Base-by-base conservation (phyloP, 108 stramenopile genomes). In the Skeletonema menzelii region DNA sequence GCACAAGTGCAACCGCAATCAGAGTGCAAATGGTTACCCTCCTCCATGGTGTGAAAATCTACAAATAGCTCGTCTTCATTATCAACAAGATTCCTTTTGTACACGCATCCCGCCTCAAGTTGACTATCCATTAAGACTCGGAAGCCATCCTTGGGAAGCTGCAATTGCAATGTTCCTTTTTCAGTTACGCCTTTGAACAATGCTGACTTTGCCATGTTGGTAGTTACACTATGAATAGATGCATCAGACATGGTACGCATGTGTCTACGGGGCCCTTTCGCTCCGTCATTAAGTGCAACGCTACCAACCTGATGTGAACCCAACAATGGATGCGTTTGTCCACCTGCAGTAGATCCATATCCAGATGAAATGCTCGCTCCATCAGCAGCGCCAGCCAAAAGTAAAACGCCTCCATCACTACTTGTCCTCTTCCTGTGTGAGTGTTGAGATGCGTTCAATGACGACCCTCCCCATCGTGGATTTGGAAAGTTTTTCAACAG, bases 151-250 rank as follows among this genome's bases (percentile, higher is more conserved):
- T 82, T 84, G 10, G 91, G 91, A 19, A 80, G 83, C 56, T 89
- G 86, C 63, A 91, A 76, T 40, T 72, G 78, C 13, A 87, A 74
- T 27, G 65, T 70, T n/a, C 91, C 91, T 20, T 73, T 15, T 24
- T 72, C 67, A 30, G 88, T 88, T 12, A 89, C 66, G 11, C 84
- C 91, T 35, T 56, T 79, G 63, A 88, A 87, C 63, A 89, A 56
- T 28, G 80, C 69, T 0, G 85, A 86, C 59, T 86, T 91, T 34
- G 82, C 73, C 80, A 89, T 85, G 53, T 91, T 84, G 58, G 85
- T 69, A 5, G 66, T 72, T 0, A 72, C 79, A 55, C 56, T 63
- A 27, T 42, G 55, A n/a, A 69, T 15, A 26, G 66, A 68, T 31
- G 71, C 66, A 59, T 80, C 79, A 30, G 70, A 72, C 63, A 34